Evolutionary conservation across 805 yeast genomes (phyloP).

Genomic region (Lachancea meyersii): DNA sequence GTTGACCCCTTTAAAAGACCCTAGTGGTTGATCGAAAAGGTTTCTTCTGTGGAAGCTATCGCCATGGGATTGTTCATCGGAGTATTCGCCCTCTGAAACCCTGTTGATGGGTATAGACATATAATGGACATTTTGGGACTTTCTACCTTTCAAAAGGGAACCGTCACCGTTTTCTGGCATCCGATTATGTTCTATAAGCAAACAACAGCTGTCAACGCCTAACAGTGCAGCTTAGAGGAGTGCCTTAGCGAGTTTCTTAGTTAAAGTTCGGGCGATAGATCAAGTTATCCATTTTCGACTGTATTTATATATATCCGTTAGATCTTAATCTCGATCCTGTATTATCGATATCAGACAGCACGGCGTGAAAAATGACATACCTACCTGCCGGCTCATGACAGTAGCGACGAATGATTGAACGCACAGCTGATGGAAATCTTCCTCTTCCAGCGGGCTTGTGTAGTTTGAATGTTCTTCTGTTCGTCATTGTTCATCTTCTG

Average conservation of each 20-base stretch:
- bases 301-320: too few species aligned
- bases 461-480: too few species aligned
- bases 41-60: slow-evolving; percentile 26
- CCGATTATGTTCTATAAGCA: not conserved
- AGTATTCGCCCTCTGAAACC: slow-evolving; percentile 4
- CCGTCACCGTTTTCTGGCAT: slow-evolving; percentile 2
- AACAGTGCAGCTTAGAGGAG: not conserved
- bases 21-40: slow-evolving; percentile 43
- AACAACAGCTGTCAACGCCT: not conserved
- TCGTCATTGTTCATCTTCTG: too few species aligned
- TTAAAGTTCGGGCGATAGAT: too few species aligned
- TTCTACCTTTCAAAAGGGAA: slow-evolving; percentile 4
- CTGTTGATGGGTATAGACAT: slow-evolving; percentile 30
- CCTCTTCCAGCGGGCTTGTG: too few species aligned
- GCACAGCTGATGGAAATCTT: not conserved
- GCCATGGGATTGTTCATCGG: slow-evolving; percentile 6
- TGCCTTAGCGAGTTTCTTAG: too few species aligned
- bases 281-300: too few species aligned
- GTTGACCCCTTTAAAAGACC: slow-evolving; percentile 59
- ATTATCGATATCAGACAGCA: too few species aligned
- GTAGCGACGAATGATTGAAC: not conserved
- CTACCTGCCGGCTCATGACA: not conserved
- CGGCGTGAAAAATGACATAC: too few species aligned
- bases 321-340: too few species aligned
- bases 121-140: slow-evolving; percentile 23